Conservation (phyloP, 2,329 filamentous ascomycete genomes). For the Xylariaceae sp. region DNA sequence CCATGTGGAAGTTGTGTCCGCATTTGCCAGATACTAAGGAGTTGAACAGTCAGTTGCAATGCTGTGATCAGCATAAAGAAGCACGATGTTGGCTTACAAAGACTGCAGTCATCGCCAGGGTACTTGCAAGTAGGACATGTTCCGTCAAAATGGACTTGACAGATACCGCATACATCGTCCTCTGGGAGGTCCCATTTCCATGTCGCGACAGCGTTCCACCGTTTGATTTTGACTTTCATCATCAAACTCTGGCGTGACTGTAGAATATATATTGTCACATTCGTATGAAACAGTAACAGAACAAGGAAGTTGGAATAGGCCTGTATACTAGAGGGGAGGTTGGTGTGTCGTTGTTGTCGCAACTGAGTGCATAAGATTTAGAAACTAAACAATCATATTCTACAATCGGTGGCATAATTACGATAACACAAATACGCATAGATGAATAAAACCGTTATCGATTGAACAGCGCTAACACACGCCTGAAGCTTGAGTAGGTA, state of each 20-base stretch:
- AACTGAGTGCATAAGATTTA: neutral
- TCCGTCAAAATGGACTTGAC: slow-evolving; percentile 95
- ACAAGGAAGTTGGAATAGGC: neutral
- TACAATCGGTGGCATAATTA: neutral
- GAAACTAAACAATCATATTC: neutral
- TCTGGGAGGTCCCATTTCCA: slow-evolving; percentile 98
- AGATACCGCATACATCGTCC: slow-evolving; percentile 98
- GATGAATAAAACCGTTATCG: neutral
- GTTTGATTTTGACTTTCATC: slow-evolving; percentile 95
- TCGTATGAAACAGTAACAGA: neutral
- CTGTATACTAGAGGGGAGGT: too few species aligned
- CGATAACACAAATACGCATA: neutral
- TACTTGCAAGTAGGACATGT: slow-evolving; percentile 98
- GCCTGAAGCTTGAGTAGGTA: neutral
- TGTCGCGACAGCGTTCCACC: slow-evolving; percentile 92
- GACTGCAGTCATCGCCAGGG: slow-evolving; percentile 91
- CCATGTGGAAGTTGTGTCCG: slow-evolving; percentile 97
- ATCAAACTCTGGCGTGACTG: slow-evolving; percentile 16
- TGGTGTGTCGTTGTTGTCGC: neutral
- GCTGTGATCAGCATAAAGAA: slow-evolving; percentile 8
- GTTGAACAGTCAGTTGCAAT: slow-evolving; percentile 7
- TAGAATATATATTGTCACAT: neutral
- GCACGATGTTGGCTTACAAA: slow-evolving; percentile 63
- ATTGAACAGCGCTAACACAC: neutral
- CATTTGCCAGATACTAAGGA: slow-evolving; percentile 89